phyloP scores from a whole-genome alignment of 2,329 filamentous ascomycete genomes.

The Penicillium sp. region DNA sequence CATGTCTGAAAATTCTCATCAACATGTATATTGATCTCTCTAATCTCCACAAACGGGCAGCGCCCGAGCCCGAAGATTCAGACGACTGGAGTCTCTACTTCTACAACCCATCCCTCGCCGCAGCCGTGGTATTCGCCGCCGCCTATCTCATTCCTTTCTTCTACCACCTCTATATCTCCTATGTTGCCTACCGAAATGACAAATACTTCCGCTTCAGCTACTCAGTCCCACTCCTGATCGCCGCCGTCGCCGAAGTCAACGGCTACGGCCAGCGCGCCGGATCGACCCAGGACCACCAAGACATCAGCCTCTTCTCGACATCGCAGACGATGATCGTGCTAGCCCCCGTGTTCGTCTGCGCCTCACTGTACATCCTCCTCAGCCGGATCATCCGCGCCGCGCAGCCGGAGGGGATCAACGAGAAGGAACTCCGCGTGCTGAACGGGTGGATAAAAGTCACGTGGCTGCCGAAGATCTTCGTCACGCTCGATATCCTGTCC shows the following conservation, averaged over 20 bases:
- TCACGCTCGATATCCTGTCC: conserved; percentile 52
- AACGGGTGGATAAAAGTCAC: conserved; percentile 32
- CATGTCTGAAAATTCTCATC: background rate
- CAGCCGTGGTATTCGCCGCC: conserved; percentile 49
- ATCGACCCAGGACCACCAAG: conserved; percentile 28
- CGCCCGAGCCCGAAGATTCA: background rate
- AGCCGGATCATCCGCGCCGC: conserved; percentile 46
- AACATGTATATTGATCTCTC: background rate
- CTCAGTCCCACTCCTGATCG: conserved; percentile 52
- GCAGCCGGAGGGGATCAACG: background rate
- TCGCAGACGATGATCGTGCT: conserved; percentile 53
- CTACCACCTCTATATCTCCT: conserved; percentile 48
- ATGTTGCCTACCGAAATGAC: conserved; percentile 48
- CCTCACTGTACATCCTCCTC: conserved; percentile 58
- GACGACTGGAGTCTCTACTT: conserved; percentile 42
- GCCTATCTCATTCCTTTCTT: conserved; percentile 48
- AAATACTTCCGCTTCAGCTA: conserved; percentile 34
- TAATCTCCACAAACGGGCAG: background rate
- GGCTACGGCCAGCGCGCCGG: conserved; percentile 50
- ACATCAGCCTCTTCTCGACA: conserved; percentile 47
- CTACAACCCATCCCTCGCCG: conserved; percentile 51
- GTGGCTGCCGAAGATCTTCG: conserved; percentile 53
- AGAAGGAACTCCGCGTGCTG: conserved; percentile 42
- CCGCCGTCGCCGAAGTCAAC: conserved; percentile 48
- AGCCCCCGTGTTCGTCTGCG: conserved; percentile 56